Conservation (phyloP, 768 basidiomycete genomes). For the Gautieria morchelliformis region DNA sequence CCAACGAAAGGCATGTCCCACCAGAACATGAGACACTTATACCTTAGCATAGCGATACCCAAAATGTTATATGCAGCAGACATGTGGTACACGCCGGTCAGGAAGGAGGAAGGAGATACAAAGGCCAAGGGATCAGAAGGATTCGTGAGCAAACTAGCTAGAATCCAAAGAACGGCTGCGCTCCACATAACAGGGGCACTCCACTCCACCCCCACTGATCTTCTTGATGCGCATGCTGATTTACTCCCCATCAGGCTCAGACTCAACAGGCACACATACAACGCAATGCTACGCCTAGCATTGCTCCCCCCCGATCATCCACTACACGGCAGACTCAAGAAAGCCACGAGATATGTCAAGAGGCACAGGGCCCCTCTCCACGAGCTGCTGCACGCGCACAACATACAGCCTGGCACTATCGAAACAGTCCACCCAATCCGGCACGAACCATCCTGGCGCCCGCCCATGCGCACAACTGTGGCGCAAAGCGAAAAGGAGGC, state of each 20-base stretch:
- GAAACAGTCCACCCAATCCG: slow-evolving; percentile 12
- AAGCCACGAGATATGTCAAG: background rate
- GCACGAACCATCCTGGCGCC: background rate
- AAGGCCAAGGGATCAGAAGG: background rate
- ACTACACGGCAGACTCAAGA: slow-evolving; percentile 3
- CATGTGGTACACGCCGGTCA: no score
- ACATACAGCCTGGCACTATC: slow-evolving; percentile 2
- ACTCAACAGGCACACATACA: slow-evolving; percentile 16
- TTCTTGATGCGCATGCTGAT: no score
- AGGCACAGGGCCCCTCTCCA: slow-evolving; percentile 16
- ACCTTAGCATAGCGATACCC: no score
- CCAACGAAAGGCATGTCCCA: no score
- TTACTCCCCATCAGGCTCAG: no score
- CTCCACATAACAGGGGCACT: background rate
- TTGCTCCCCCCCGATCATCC: slow-evolving; percentile 11
- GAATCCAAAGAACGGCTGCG: slow-evolving; percentile 4
- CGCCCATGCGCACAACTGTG: background rate
- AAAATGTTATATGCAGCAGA: no score
- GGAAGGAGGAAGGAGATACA: no score
- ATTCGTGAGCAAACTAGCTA: background rate
- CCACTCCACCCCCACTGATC: no score
- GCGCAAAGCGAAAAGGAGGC: background rate
- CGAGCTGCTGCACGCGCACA: slow-evolving; percentile 8
- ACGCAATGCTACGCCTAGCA: background rate
- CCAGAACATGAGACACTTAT: no score